Evolutionary conservation across 257 asterid species (phyloP).

Genomic region (Solanum peruvianum): DNA sequence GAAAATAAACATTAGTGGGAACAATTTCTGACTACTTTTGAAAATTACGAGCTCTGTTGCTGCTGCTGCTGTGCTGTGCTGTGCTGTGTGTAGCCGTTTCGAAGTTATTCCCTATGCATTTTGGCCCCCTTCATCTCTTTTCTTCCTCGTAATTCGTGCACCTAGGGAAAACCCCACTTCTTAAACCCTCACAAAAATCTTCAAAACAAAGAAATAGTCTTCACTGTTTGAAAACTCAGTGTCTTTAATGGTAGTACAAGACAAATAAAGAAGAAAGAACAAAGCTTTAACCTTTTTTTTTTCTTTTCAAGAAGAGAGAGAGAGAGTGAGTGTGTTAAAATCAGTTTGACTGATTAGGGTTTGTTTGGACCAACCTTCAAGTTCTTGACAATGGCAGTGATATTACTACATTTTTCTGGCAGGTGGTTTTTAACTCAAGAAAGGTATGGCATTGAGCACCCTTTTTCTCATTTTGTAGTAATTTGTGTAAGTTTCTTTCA

Average conservation of each 20-base stretch:
- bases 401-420: slow-evolving; percentile 1
- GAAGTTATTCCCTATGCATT: background rate
- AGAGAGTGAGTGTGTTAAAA: slow-evolving; percentile 4
- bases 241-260: background rate
- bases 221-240: background rate
- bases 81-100: background rate
- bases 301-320: background rate
- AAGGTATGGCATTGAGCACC: slow-evolving; percentile 9
- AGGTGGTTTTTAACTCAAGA: slow-evolving; percentile 14
- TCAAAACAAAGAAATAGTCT: background rate
- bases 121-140: background rate
- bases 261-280: background rate
- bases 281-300: background rate
- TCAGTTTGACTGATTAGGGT: slow-evolving; percentile 16
- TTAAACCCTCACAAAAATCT: slow-evolving; percentile 8
- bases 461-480: background rate
- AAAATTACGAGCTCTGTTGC: background rate
- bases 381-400: slow-evolving; percentile 11
- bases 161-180: slow-evolving; percentile 8
- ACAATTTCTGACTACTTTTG: background rate
- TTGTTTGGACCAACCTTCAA: slow-evolving; percentile 1
- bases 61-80: background rate
- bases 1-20: background rate
- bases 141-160: slow-evolving; percentile 30
- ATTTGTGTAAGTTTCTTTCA: background rate